phyloP scores from a whole-genome alignment of 129 eudicot species.

The Chrysanthemum lavandulifolium region DNA sequence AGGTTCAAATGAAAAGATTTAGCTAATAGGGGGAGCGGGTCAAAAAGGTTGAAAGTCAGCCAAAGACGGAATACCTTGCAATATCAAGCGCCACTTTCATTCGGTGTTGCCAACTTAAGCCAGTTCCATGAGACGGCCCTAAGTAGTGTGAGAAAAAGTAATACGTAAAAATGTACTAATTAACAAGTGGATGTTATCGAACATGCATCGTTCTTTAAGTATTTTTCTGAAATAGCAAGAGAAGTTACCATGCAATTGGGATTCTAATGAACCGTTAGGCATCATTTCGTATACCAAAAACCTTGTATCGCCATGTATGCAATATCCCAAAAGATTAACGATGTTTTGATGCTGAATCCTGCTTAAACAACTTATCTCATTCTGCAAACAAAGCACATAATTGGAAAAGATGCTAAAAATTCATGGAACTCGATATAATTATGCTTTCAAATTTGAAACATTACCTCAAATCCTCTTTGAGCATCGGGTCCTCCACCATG shows the following conservation, averaged over 20 bases:
- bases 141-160: constrained; percentile 7
- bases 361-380: constrained; percentile 72
- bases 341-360: constrained; percentile 85
- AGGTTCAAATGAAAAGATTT: no score
- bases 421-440: no score
- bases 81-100: constrained; percentile 90
- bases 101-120: constrained; percentile 75
- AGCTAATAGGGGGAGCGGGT: no score
- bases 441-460: not conserved
- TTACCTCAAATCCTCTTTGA: constrained; percentile 82
- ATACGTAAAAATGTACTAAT: not conserved
- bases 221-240: constrained; percentile 10
- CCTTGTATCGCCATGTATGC: constrained; percentile 67
- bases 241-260: constrained; percentile 79
- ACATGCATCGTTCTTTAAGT: not conserved
- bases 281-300: constrained; percentile 86
- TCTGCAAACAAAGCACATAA: constrained; percentile 49
- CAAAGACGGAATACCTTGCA: constrained; percentile 53
- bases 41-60: no score
- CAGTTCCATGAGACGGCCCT: constrained; percentile 73
- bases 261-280: constrained; percentile 85
- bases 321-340: constrained; percentile 77
- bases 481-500: constrained; percentile 60
- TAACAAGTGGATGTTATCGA: not conserved
- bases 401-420: not conserved